Percentiles rank a stretch among this genome's conserved stretches.
Conservation (phyloP, 192 early-diverging fungal species). For the Kickxella alabastrina region DNA sequence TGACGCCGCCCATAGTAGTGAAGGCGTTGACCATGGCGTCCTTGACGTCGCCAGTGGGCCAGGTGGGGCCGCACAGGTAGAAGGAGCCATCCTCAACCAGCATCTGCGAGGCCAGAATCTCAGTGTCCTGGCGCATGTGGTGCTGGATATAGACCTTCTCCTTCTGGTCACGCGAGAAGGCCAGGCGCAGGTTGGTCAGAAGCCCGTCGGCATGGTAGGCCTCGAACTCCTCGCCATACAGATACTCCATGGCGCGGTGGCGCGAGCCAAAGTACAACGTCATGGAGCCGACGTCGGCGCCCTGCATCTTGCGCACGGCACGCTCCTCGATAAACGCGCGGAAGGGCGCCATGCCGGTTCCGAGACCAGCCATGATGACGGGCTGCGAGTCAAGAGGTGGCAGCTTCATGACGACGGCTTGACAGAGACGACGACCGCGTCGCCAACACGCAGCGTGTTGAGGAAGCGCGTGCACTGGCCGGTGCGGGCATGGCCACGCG, state of each 20-base stretch:
- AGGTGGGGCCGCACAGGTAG: conserved; percentile 97
- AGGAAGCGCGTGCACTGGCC: conserved; percentile 95
- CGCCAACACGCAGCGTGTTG: conserved; percentile 62
- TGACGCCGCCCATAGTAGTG: conserved; percentile 56
- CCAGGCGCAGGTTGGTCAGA: conserved; percentile 82
- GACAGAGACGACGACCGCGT: conserved; percentile 76
- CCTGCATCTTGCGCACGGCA: conserved; percentile 69
- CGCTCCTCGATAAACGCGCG: conserved; percentile 96
- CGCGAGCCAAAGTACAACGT: conserved; percentile 95
- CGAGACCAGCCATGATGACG: conserved; percentile 95
- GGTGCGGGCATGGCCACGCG: conserved; percentile 61
- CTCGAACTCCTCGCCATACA: conserved; percentile 96
- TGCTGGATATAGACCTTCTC: conserved; percentile 97
- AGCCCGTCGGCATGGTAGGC: conserved; percentile 88
- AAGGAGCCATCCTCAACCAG: conserved; percentile 78
- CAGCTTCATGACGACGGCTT: conserved; percentile 96
- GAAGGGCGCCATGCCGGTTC: conserved; percentile 98
- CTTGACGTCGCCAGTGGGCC: conserved; percentile 92
- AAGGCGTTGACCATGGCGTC: conserved; percentile 85
- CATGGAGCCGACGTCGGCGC: conserved; percentile 87
- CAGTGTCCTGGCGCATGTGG: conserved; percentile 83
- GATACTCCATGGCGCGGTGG: conserved; percentile 87
- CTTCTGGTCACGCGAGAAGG: conserved; percentile 93
- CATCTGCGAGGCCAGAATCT: conserved; percentile 69
- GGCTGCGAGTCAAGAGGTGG: conserved; percentile 76